Base-by-base conservation (phyloP, 129 eudicot species). In the Flaveria robusta region DNA sequence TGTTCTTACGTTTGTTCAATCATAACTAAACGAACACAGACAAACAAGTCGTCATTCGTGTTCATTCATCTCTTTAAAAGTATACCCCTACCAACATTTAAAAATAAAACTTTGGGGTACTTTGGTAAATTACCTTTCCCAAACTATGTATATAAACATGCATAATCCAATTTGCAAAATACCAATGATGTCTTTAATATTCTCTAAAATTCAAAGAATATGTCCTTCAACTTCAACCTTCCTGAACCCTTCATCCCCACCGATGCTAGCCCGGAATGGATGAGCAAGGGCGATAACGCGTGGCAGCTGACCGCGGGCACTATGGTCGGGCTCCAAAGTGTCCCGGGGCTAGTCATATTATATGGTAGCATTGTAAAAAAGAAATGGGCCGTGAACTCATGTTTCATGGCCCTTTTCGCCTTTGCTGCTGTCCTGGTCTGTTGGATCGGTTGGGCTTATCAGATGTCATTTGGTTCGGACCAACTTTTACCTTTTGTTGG, bases 341-440 rank as follows among this genome's bases (percentile, higher is more conserved):
- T 90, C 9, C 96, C 96, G 1, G 96, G 96, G 2, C 83, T 91
- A 1, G 89, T 91, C 29, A 91, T 91, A 46, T 68, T 91, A 9
- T 91, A 91, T 47, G 96, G 96, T 13, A 88, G 96, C 87, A 90
- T 90, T 9, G 96, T 90, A 0, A 90, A 90, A 49, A 90, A 87
- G 89, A 90, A 90, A 85, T 90, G 93, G 96, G 93, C 96, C 1
- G 85, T 91, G 0, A 91, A 91, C 76, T 91, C 96, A 2, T 88
- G 91, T 43, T 86, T 91, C 80, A 91, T 91, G 96, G 96, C 96
- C 4, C 88, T 88, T 46, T 91, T 84, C 62, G 93, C 96, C 74
- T 91, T 91, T 23, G 91, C 96, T 0, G 89, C 96, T 0, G 93
- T 88, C 29, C 75, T 91, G 31, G 89, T 90, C 6, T 88, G 93